Evolutionary conservation across 2,329 filamentous ascomycete species (phyloP).

Genomic region (Fusarium camptoceras): DNA sequence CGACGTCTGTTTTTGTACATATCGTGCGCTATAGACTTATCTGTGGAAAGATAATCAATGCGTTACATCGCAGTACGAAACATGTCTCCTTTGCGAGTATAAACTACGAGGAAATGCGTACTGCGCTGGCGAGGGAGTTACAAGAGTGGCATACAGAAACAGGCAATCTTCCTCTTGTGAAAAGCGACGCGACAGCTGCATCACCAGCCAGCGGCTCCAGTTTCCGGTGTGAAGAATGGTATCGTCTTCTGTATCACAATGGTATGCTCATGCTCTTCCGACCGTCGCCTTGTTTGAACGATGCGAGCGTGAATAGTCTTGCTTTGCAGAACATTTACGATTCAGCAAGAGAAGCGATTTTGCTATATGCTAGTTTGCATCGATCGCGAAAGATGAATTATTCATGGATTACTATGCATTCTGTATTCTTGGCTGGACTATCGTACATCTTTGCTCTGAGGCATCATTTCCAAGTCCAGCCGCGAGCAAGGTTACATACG

Average conservation of each 20-base stretch:
- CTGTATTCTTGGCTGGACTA: constrained; percentile 60
- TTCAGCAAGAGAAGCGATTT: constrained; percentile 55
- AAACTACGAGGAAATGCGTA: constrained; percentile 32
- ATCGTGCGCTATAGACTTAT: constrained; percentile 56
- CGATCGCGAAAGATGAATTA: constrained; percentile 60
- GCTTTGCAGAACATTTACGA: constrained; percentile 54
- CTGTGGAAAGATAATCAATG: constrained; percentile 54
- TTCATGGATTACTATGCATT: constrained; percentile 62
- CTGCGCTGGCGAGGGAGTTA: constrained; percentile 47
- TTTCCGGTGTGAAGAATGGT: constrained; percentile 57
- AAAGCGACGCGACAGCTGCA: constrained; percentile 35
- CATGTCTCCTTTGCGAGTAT: constrained; percentile 14
- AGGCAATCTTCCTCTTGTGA: constrained; percentile 44
- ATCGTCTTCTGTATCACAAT: constrained; percentile 57
- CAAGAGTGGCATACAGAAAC: constrained; percentile 49
- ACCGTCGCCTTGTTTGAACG: constrained; percentile 52
- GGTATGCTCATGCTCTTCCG: constrained; percentile 57
- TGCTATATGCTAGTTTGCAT: constrained; percentile 58
- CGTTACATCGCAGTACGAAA: constrained; percentile 49
- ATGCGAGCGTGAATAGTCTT: constrained; percentile 42
- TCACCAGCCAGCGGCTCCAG: constrained; percentile 50
- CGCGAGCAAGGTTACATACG: constrained; percentile 36
- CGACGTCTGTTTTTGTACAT: constrained; percentile 53
- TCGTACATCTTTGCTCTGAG: constrained; percentile 58
- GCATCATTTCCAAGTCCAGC: constrained; percentile 53